Evolutionary conservation across 2,329 filamentous ascomycete species (phyloP), one percentile per base, ranked within the genome.

Genomic region (Reticulascus tulasneorum): DNA sequence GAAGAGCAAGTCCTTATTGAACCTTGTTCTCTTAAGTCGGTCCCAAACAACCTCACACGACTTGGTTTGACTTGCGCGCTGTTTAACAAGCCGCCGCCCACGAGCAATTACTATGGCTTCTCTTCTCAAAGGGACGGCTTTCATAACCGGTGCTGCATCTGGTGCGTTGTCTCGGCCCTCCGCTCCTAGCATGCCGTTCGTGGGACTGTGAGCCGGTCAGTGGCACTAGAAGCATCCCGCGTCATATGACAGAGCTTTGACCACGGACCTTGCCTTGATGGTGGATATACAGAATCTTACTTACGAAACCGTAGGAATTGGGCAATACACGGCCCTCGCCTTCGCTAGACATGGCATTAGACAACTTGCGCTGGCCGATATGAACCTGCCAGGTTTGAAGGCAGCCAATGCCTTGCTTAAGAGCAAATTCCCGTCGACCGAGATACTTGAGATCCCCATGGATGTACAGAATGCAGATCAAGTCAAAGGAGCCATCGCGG

Each of bases 341-440:
- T 66, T 75, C 39, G 69, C 68, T n/a, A 51, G 54, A 15, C 54
- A 73, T 49, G 71, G 71, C 38, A 60, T 73, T 40, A 60, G 55
- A 21, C 59, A 59, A 27, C 63, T 75, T 29, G 66, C 69, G 1
- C 48, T 75, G 12, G 58, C 66, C 11, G 71, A 75, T 51, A 51
- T 71, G 23, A 67, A 71, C 38, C 42, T 47, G 4, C 41, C 52
- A 0, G 46, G 47, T 10, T 55, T 70, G 18, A 32, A 49, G 9
- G 34, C 36, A 7, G 59, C 64, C 8, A 49, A 53, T 12, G 44
- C 47, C 5, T 47, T 55, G 9, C 50, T 77, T 10, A 49, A 52
- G 19, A 46, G 51, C 4, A 36, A 53, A 17, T 64, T 62, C 38
- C 64, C 71, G 1, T 28, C 58, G 10, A 44, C 75, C 6, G 49